phyloP scores from a whole-genome alignment of 306 rosid genomes.

The Malus sieversii region DNA sequence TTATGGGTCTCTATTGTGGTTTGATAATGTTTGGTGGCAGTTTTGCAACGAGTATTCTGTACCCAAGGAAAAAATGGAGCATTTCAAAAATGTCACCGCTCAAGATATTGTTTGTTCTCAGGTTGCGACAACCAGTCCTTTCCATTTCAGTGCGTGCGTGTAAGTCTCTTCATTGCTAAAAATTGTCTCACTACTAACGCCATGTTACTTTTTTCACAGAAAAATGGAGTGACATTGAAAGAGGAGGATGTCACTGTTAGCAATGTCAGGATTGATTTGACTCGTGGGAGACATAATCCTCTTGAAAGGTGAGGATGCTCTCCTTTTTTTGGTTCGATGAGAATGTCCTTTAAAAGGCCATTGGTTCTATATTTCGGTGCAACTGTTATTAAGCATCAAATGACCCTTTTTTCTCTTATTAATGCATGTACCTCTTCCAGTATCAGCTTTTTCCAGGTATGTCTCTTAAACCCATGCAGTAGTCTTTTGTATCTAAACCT shows the following conservation, averaged over 20 bases:
- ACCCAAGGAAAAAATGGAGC: slow-evolving; percentile 68
- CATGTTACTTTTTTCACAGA: slow-evolving; percentile 35
- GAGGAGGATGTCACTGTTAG: slow-evolving; percentile 78
- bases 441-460: slow-evolving; percentile 86
- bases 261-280: slow-evolving; percentile 87
- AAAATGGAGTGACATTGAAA: slow-evolving; percentile 58
- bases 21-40: slow-evolving; percentile 32
- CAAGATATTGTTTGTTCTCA: slow-evolving; percentile 92
- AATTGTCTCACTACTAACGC: neutral
- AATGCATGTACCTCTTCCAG: slow-evolving; percentile 52
- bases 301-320: slow-evolving; percentile 54
- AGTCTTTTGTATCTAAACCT: neutral
- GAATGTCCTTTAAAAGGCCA: neutral
- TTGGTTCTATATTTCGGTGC: slow-evolving; percentile 10
- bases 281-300: slow-evolving; percentile 85
- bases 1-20: neutral
- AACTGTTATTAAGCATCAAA: slow-evolving; percentile 1
- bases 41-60: slow-evolving; percentile 94
- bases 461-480: neutral
- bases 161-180: slow-evolving; percentile 13
- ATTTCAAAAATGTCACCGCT: slow-evolving; percentile 76
- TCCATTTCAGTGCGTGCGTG: neutral
- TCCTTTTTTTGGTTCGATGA: neutral
- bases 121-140: slow-evolving; percentile 16
- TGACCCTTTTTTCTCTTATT: neutral